Base-by-base conservation (phyloP, 2,329 filamentous ascomycete species). In the Curvularia spicifera region DNA sequence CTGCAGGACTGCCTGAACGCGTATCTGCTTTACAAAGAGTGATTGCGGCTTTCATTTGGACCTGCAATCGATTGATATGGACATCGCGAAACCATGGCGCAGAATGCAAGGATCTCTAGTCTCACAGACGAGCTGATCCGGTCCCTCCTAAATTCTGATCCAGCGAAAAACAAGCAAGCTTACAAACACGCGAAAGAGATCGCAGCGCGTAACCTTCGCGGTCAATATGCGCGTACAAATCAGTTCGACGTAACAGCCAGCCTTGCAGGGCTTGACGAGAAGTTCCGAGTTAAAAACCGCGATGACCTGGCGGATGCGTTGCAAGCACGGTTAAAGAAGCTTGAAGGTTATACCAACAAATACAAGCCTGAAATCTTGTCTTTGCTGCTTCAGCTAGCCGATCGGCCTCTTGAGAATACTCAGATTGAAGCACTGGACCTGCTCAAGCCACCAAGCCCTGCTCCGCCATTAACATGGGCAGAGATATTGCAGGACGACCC, bases 361-460 rank as follows among this genome's bases (percentile, higher is more conserved):
- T 94, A 87, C 84, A 86, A 87, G 5, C 93, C 93, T 0, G 95
- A 98, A 67, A 82, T 91, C 13, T 79, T 98, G 13, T 88, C 90
- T 49, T 78, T 98, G 0, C 78, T 98, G 10, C 80, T 98, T 7
- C 86, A 91, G 60, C 84, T 98, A 0, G 94, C 94, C 1, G 89
- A 97, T 66, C 85, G 88, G 52, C 94, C 95, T 2, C 85, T 88
- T 0, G 84, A 88, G 51, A 89, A 92, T 51, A 86, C 91, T 0
- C 84, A 81, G 4, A 77, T 94, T 0, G 81, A 84, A 40, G 84
- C 87, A 61, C 78, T 95, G n/a, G 82, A 87, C 18, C 73, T 79
- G 1, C 76, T 89, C 2, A 81, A 80, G 37, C 78, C 82, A 1
- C 75, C 80, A 4, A 79, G 81, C 15, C 71, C 78, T 1, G 78